Conservation (phyloP, 2,329 filamentous ascomycete genomes). For the Blastomyces gilchristii region DNA sequence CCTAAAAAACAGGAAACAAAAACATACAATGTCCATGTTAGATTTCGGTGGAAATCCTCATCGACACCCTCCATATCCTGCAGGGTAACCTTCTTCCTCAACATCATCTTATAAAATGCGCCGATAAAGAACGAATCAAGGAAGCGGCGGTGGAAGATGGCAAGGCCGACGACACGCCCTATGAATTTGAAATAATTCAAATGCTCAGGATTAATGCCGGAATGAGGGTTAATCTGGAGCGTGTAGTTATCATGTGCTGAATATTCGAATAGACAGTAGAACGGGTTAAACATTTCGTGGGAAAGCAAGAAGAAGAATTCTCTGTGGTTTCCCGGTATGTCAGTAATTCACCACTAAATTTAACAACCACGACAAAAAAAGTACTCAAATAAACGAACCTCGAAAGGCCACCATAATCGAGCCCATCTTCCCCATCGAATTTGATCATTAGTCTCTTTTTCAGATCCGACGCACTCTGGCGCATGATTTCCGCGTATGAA, state of each 20-base stretch:
- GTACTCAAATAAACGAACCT: slow-evolving; percentile 39
- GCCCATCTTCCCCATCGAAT: slow-evolving; percentile 94
- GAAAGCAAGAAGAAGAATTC: slow-evolving; percentile 99
- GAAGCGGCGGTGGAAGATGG: slow-evolving; percentile 97
- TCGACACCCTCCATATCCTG: slow-evolving; percentile 99
- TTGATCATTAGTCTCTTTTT: slow-evolving; percentile 99
- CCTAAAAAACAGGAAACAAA: not conserved
- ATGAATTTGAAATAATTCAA: slow-evolving; percentile 99
- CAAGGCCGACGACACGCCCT: slow-evolving; percentile 87
- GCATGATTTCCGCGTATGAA: slow-evolving; percentile 96
- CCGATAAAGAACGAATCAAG: slow-evolving; percentile 98
- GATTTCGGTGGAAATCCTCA: slow-evolving; percentile 89
- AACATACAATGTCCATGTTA: slow-evolving; percentile 80
- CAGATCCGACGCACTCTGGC: slow-evolving; percentile 85
- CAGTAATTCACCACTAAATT: slow-evolving; percentile 4
- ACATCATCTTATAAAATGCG: slow-evolving; percentile 98
- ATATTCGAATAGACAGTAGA: slow-evolving; percentile 99
- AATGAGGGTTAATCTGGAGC: slow-evolving; percentile 98
- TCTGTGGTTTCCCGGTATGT: slow-evolving; percentile 37
- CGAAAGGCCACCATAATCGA: slow-evolving; percentile 95
- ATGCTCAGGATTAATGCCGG: slow-evolving; percentile 97
- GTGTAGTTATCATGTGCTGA: slow-evolving; percentile 99
- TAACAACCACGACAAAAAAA: not conserved
- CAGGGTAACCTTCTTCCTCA: slow-evolving; percentile 82
- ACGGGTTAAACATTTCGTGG: slow-evolving; percentile 99